Percentiles rank a stretch among this genome's conserved stretches.
Conservation (phyloP, 805 yeast genomes). For the Yarrowia alimentaria region DNA sequence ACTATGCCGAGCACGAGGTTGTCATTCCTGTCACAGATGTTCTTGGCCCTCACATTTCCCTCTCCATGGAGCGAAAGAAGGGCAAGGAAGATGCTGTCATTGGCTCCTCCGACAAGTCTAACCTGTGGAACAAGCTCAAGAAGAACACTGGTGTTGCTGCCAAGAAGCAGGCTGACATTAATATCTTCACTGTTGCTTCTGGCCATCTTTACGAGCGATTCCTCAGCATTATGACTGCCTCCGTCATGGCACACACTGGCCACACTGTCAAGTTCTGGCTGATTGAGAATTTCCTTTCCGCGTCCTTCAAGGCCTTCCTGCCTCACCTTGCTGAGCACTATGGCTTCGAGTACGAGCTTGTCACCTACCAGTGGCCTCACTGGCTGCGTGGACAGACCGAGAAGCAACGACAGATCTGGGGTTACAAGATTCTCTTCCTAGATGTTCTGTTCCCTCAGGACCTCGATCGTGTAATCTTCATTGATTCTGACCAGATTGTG, state of each 20-base stretch:
- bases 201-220: constrained; percentile 78
- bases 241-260: constrained; percentile 65
- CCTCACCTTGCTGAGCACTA: constrained; percentile 57
- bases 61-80: constrained; percentile 41
- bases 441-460: constrained; percentile 85
- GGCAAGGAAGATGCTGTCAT: constrained; percentile 43
- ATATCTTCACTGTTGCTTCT: constrained; percentile 78
- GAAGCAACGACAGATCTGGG: constrained; percentile 79
- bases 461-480: constrained; percentile 72
- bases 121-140: constrained; percentile 26
- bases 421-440: constrained; percentile 78
- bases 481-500: constrained; percentile 82
- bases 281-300: constrained; percentile 75
- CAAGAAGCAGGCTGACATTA: constrained; percentile 57
- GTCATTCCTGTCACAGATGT: constrained; percentile 2
- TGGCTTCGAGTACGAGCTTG: constrained; percentile 68
- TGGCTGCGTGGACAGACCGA: constrained; percentile 83
- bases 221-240: constrained; percentile 72
- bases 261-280: constrained; percentile 81
- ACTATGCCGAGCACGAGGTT: constrained; percentile 3
- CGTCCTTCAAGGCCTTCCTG: constrained; percentile 60
- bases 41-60: constrained; percentile 10
- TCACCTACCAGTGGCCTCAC: constrained; percentile 89
- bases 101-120: constrained; percentile 13
- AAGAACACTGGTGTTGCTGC: constrained; percentile 24